Conservation (phyloP, 2,329 filamentous ascomycete genomes). For the Eutypa lata region DNA sequence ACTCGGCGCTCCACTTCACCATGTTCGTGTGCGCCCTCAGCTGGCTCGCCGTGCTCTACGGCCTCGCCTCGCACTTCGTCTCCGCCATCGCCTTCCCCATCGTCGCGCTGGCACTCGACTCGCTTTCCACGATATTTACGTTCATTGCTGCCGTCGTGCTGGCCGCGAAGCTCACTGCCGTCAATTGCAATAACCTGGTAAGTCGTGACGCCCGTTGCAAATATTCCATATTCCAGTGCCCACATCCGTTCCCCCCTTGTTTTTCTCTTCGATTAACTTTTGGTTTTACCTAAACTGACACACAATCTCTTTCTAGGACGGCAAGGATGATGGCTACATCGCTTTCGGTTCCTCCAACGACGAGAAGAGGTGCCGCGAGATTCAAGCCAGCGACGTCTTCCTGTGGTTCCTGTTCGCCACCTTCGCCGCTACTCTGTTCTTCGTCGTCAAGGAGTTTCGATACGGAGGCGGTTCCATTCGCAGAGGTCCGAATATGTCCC, state of each 20-base stretch:
- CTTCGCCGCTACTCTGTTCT: slow-evolving; percentile 55
- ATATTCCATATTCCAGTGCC: not conserved
- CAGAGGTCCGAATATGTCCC: slow-evolving; percentile 50
- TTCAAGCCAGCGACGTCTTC: slow-evolving; percentile 72
- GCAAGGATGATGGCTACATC: slow-evolving; percentile 51
- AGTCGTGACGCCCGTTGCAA: slow-evolving; percentile 22
- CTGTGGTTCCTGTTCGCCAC: slow-evolving; percentile 73
- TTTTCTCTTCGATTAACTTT: slow-evolving; percentile 1
- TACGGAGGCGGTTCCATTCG: slow-evolving; percentile 45
- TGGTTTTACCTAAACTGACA: slow-evolving; percentile 1
- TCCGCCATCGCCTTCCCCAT: slow-evolving; percentile 20
- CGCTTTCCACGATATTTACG: slow-evolving; percentile 61
- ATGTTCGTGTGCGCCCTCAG: slow-evolving; percentile 68
- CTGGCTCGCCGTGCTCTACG: slow-evolving; percentile 60
- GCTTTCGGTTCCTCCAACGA: slow-evolving; percentile 59
- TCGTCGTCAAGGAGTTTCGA: slow-evolving; percentile 52
- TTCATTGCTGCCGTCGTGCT: slow-evolving; percentile 69
- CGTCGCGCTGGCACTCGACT: slow-evolving; percentile 21
- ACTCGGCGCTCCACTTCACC: slow-evolving; percentile 56
- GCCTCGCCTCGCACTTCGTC: slow-evolving; percentile 21
- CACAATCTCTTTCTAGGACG: slow-evolving; percentile 30
- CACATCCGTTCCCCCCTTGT: not conserved
- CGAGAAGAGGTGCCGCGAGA: slow-evolving; percentile 67
- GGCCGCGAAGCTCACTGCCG: slow-evolving; percentile 64
- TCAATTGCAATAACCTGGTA: slow-evolving; percentile 63